Percentiles rank a stretch among this genome's conserved stretches.
Evolutionary conservation across 2,329 filamentous ascomycete genomes (phyloP).

Genomic region (Nemania serpens): DNA sequence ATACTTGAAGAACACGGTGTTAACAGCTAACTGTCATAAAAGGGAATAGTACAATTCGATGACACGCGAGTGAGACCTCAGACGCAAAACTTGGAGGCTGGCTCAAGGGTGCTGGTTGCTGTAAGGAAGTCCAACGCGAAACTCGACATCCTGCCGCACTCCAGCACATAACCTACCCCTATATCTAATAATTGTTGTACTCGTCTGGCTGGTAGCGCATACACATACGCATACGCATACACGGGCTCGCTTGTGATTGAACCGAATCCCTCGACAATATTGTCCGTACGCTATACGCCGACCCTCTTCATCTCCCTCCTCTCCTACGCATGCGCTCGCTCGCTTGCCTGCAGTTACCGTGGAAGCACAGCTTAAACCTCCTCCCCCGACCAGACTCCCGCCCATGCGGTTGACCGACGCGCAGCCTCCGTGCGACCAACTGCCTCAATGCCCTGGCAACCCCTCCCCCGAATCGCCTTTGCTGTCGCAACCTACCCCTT

Average conservation of each 20-base stretch:
- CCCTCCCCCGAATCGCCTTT: slow-evolving; percentile 95
- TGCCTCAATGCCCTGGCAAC: slow-evolving; percentile 87
- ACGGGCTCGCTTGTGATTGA: slow-evolving; percentile 2
- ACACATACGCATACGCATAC: neutral
- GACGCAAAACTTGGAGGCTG: slow-evolving; percentile 8
- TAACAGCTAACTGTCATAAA: slow-evolving; percentile 5
- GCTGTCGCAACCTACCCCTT: slow-evolving; percentile 96
- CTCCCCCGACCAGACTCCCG: slow-evolving; percentile 23
- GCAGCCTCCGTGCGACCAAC: slow-evolving; percentile 39
- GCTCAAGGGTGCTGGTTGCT: slow-evolving; percentile 4
- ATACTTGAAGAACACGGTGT: slow-evolving; percentile 11
- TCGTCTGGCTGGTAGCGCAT: neutral
- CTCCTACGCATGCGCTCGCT: slow-evolving; percentile 9
- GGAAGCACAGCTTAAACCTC: slow-evolving; percentile 16
- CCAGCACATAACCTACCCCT: neutral
- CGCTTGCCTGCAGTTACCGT: slow-evolving; percentile 26
- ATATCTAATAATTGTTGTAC: neutral
- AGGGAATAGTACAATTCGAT: slow-evolving; percentile 15
- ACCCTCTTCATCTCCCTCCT: neutral
- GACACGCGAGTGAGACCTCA: slow-evolving; percentile 22
- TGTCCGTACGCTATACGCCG: neutral
- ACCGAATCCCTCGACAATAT: slow-evolving; percentile 2
- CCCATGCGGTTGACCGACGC: slow-evolving; percentile 42
- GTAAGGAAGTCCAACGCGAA: neutral
- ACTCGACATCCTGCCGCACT: slow-evolving; percentile 15